Evolutionary conservation across 2,329 filamentous ascomycete species (phyloP).

Genomic region (Fusarium sulawesiense): DNA sequence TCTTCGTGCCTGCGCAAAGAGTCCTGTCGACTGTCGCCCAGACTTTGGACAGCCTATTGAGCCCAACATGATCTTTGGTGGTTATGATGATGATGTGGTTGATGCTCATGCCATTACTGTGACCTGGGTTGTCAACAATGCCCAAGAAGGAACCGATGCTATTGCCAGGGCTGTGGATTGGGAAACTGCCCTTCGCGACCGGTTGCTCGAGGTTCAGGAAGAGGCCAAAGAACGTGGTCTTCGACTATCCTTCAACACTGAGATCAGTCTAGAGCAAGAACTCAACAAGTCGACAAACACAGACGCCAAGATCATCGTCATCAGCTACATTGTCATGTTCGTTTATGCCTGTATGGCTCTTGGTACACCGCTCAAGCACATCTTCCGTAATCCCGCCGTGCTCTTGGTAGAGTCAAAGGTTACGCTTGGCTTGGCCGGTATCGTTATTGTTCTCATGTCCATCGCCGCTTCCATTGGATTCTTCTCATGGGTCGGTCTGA

Average conservation of each 20-base stretch:
- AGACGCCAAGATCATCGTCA: conserved; percentile 93
- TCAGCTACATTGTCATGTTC: conserved; percentile 99
- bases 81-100: conserved; percentile 75
- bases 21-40: conserved; percentile 86
- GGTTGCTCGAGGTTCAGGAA: conserved; percentile 79
- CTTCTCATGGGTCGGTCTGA: conserved; percentile 91
- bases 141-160: conserved; percentile 76
- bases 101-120: conserved; percentile 84
- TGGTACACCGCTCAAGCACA: conserved; percentile 82
- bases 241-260: conserved; percentile 91
- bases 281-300: conserved; percentile 98
- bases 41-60: conserved; percentile 90
- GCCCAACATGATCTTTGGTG: conserved; percentile 86
- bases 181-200: conserved; percentile 81
- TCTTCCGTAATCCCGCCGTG: conserved; percentile 84
- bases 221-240: conserved; percentile 84
- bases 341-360: conserved; percentile 93
- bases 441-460: conserved; percentile 96
- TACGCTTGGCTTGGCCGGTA: conserved; percentile 91
- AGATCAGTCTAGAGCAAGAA: conserved; percentile 94
- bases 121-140: conserved; percentile 95
- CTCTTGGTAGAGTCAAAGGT: conserved; percentile 97
- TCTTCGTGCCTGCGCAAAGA: conserved; percentile 78
- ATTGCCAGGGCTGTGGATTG: conserved; percentile 86
- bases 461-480: conserved; percentile 94